Conservation (phyloP, 2,329 filamentous ascomycete genomes). For the Botrytis tulipae region DNA sequence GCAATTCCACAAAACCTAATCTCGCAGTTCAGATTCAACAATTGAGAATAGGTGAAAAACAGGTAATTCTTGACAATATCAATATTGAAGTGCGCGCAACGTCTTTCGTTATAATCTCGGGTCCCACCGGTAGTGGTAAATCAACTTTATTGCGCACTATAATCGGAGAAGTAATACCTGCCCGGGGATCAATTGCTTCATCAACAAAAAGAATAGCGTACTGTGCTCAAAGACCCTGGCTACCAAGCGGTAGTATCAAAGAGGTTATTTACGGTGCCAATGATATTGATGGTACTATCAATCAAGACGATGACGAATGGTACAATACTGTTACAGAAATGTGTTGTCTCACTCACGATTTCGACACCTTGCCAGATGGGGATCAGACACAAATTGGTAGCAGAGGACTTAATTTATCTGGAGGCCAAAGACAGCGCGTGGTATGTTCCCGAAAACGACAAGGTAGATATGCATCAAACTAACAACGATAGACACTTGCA, state of each 20-base stretch:
- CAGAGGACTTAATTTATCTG: slow-evolving; percentile 45
- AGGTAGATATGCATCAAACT: background rate
- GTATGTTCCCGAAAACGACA: slow-evolving; percentile 28
- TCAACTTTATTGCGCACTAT: slow-evolving; percentile 35
- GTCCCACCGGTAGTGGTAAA: slow-evolving; percentile 38
- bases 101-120: slow-evolving; percentile 26
- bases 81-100: background rate
- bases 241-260: slow-evolving; percentile 40
- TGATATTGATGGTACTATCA: slow-evolving; percentile 31
- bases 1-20: background rate
- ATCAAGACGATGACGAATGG: slow-evolving; percentile 31
- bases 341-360: slow-evolving; percentile 33
- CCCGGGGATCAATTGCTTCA: slow-evolving; percentile 34
- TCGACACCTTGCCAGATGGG: slow-evolving; percentile 37
- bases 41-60: background rate
- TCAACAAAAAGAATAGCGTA: slow-evolving; percentile 39
- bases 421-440: slow-evolving; percentile 46
- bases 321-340: slow-evolving; percentile 38
- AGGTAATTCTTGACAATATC: slow-evolving; percentile 3
- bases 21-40: background rate
- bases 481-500: slow-evolving; percentile 41
- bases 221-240: slow-evolving; percentile 42
- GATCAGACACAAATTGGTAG: slow-evolving; percentile 44
- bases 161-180: slow-evolving; percentile 36
- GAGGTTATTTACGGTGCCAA: slow-evolving; percentile 36